Percentiles rank a stretch among this genome's conserved stretches.
phyloP scores from a whole-genome alignment of 2,329 filamentous ascomycete genomes.

The Cyanodermella asteris region DNA sequence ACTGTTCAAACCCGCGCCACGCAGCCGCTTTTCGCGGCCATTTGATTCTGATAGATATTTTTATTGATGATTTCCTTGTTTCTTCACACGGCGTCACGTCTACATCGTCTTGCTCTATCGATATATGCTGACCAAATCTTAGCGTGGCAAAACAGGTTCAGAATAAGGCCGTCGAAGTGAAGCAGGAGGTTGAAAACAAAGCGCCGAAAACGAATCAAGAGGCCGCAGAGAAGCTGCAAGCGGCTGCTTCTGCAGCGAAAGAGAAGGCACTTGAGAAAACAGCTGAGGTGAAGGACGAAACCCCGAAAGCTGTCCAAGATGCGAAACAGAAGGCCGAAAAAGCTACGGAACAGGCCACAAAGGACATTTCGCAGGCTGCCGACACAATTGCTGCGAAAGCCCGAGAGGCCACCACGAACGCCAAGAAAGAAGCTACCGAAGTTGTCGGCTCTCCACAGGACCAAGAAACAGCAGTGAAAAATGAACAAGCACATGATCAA shows the following conservation, averaged over 20 bases:
- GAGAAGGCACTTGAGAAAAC: constrained; percentile 1
- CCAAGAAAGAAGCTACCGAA: no score
- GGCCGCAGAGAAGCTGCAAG: constrained; percentile 1
- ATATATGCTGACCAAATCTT: neutral
- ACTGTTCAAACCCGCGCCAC: no score
- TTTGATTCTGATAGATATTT: neutral
- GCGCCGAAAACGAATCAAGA: constrained; percentile 2
- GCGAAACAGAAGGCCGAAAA: constrained; percentile 1
- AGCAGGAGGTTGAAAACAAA: constrained; percentile 7
- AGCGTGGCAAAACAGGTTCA: neutral
- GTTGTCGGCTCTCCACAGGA: no score
- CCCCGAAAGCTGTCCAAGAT: constrained; percentile 1
- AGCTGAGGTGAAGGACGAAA: constrained; percentile 1
- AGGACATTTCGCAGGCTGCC: constrained; percentile 4
- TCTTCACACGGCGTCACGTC: neutral
- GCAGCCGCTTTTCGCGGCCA: no score
- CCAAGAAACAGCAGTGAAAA: no score
- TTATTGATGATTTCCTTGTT: constrained; percentile 1
- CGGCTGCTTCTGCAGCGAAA: constrained; percentile 1
- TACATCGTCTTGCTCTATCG: constrained; percentile 3
- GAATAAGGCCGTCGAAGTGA: constrained; percentile 14
- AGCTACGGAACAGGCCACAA: constrained; percentile 1
- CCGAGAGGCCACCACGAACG: neutral
- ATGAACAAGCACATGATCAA: no score
- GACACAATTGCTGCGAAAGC: no score